Evolutionary conservation across 768 basidiomycete genomes (phyloP).

Genomic region (Lactarius pseudohatsudake): DNA sequence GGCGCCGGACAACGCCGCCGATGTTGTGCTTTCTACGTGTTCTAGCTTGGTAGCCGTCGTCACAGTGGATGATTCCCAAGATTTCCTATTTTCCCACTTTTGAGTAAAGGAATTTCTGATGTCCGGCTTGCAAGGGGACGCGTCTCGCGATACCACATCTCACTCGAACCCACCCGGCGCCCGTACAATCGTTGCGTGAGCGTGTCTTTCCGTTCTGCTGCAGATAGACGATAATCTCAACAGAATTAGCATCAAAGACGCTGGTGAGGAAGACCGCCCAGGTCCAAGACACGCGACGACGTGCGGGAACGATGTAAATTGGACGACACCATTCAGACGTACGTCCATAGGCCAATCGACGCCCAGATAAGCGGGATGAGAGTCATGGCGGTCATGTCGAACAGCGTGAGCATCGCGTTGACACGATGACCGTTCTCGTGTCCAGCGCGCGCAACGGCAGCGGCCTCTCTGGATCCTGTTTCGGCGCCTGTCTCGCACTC

Average conservation of each 20-base stretch:
- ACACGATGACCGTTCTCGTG: slow-evolving; percentile 12
- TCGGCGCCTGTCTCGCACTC: neutral
- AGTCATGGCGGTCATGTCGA: slow-evolving; percentile 16
- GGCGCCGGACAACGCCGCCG: too few relatives aligned
- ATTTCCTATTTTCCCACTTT: too few relatives aligned
- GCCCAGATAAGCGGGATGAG: slow-evolving; percentile 45
- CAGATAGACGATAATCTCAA: neutral
- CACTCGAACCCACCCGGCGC: too few relatives aligned
- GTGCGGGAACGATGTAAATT: slow-evolving; percentile 24
- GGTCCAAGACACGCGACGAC: too few relatives aligned
- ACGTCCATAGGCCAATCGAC: slow-evolving; percentile 41
- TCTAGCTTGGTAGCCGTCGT: too few relatives aligned
- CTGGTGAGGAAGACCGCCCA: too few relatives aligned
- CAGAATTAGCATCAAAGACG: neutral
- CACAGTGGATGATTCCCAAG: neutral
- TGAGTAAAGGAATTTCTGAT: neutral
- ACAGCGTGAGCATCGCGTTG: slow-evolving; percentile 11
- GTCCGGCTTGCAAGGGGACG: neutral
- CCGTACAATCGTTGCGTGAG: neutral
- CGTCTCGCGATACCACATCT: neutral
- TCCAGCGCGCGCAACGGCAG: slow-evolving; percentile 11
- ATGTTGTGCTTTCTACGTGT: too few relatives aligned
- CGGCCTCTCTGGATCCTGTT: slow-evolving; percentile 4
- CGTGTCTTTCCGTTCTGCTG: neutral
- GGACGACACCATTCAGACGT: slow-evolving; percentile 40